Percentiles rank a stretch among this genome's conserved stretches.
These are phyloP conservation scores for Colletotrichum sp. DNA, from an alignment of 2,329 filamentous ascomycete genomes.

Conservation along the genomic window DNA sequence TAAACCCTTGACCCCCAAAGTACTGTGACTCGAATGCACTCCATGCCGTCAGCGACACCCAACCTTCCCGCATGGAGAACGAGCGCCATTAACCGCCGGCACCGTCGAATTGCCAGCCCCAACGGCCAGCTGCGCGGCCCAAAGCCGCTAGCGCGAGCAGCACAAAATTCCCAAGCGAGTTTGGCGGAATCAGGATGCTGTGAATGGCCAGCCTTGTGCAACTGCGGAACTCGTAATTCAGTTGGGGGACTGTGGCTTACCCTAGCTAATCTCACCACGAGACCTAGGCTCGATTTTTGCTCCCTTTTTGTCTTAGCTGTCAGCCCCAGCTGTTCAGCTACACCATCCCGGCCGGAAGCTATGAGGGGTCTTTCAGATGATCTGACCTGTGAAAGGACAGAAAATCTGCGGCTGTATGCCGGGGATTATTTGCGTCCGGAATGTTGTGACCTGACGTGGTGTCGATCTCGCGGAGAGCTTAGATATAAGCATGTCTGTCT, in stretches of 20 bases:
- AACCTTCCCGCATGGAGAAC: neutral
- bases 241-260: neutral
- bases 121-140: neutral
- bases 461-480: neutral
- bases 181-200: neutral
- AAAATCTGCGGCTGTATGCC: neutral
- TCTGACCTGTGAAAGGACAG: neutral
- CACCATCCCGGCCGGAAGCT: neutral
- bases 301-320: neutral
- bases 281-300: neutral
- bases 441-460: neutral
- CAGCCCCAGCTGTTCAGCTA: conserved; percentile 15
- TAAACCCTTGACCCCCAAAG: neutral
- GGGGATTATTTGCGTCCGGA: neutral
- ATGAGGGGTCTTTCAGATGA: neutral
- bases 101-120: neutral
- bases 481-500: neutral
- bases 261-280: neutral
- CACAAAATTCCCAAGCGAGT: neutral
- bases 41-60: neutral
- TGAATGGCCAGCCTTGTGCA: conserved; percentile 7
- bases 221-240: neutral
- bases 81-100: neutral
- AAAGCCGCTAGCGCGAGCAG: neutral
- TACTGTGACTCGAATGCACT: neutral